phyloP scores from a whole-genome alignment of 345 rosid genomes.

The Populus pruinosa region DNA sequence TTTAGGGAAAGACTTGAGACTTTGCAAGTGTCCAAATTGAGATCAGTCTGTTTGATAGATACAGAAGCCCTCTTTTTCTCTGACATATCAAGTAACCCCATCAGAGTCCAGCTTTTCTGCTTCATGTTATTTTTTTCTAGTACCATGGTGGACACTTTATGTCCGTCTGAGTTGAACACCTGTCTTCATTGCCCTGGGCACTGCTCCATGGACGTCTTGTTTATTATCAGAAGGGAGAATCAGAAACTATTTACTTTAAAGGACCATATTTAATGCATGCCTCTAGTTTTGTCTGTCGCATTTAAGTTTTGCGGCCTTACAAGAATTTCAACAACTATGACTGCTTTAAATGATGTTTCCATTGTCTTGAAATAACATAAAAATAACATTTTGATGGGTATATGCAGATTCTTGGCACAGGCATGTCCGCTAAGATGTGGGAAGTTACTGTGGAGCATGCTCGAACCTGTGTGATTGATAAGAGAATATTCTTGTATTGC shows the following conservation, averaged over 20 bases:
- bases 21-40: background rate
- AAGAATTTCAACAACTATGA: background rate
- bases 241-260: slow-evolving; percentile 2
- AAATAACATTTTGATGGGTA: slow-evolving; percentile 6
- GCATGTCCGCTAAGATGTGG: slow-evolving; percentile 99
- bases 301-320: background rate
- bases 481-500: slow-evolving; percentile 54
- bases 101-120: background rate
- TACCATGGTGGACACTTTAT: background rate
- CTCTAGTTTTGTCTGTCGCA: slow-evolving; percentile 1
- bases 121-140: background rate
- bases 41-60: background rate
- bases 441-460: slow-evolving; percentile 91
- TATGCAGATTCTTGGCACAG: slow-evolving; percentile 86
- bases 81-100: background rate
- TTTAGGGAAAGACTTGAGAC: background rate
- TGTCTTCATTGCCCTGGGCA: background rate
- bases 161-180: background rate
- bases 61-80: background rate
- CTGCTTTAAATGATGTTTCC: slow-evolving; percentile 3
- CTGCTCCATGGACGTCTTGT: background rate
- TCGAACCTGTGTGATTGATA: slow-evolving; percentile 70
- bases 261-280: background rate
- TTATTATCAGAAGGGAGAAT: background rate
- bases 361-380: background rate